Percentiles rank a stretch among this genome's conserved stretches.
phyloP scores from a whole-genome alignment of 2,329 filamentous ascomycete species.

The Penicillium sp. region DNA sequence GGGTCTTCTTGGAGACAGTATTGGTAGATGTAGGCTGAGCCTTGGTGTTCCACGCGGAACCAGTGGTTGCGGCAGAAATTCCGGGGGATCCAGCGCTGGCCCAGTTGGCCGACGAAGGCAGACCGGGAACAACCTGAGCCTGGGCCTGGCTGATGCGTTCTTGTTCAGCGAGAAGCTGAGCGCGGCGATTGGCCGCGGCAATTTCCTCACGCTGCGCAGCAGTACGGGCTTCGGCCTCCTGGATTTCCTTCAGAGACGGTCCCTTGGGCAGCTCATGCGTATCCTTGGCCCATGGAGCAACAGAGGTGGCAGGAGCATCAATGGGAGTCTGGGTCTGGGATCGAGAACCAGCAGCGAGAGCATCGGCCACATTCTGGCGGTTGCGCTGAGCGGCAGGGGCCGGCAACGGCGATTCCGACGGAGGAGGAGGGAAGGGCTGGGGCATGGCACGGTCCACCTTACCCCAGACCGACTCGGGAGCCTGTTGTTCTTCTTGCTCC shows the following conservation, averaged over 20 bases:
- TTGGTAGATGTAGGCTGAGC: constrained; percentile 34
- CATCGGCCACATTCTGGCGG: constrained; percentile 75
- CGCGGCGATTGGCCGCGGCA: constrained; percentile 70
- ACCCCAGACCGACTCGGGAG: constrained; percentile 52
- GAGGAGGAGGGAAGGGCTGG: constrained; percentile 61
- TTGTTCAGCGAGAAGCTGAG: constrained; percentile 64
- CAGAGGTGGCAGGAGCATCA: constrained; percentile 63
- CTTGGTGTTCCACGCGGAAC: constrained; percentile 52
- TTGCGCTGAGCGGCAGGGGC: constrained; percentile 84
- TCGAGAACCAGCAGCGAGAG: constrained; percentile 57
- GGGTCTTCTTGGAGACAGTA: constrained; percentile 68
- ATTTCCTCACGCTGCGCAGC: constrained; percentile 82
- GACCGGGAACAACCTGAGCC: constrained; percentile 61
- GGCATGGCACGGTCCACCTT: constrained; percentile 63
- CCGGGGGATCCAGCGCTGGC: constrained; percentile 67
- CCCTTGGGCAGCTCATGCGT: constrained; percentile 67
- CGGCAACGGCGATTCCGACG: constrained; percentile 74
- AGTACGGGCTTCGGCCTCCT: constrained; percentile 89
- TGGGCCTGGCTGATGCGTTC: constrained; percentile 64
- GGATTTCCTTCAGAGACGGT: constrained; percentile 91
- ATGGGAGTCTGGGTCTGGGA: constrained; percentile 73
- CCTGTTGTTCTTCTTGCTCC: constrained; percentile 27
- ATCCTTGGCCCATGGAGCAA: constrained; percentile 95
- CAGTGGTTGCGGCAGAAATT: constrained; percentile 47
- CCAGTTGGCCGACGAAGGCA: constrained; percentile 88